A percentile compares a stretch with the other conserved stretches of the same genome.
Evolutionary conservation across 78 protist species (phyloP).

Genomic region (Dictyostelium intermedium): DNA sequence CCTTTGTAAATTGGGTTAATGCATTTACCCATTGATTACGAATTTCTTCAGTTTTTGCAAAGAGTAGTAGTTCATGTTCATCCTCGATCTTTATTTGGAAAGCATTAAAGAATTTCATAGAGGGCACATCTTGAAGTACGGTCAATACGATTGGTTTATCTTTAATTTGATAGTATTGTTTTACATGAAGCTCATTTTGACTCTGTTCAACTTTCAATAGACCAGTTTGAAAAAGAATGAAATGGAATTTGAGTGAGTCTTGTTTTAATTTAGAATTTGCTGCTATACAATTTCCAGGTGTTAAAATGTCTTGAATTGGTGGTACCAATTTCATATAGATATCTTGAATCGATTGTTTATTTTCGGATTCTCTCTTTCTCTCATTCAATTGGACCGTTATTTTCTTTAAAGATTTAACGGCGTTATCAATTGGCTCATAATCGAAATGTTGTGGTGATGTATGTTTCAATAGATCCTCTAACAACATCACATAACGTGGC

Average conservation of each 20-base stretch:
- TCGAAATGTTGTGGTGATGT: constrained; percentile 31
- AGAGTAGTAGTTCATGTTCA: neutral
- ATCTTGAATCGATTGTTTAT: constrained; percentile 58
- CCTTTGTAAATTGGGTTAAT: constrained; percentile 11
- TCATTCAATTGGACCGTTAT: constrained; percentile 55
- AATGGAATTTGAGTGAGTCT: constrained; percentile 42
- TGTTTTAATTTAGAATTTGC: constrained; percentile 21
- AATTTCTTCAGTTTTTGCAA: constrained; percentile 39
- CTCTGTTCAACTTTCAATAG: constrained; percentile 15
- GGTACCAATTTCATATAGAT: constrained; percentile 64
- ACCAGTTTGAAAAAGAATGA: constrained; percentile 31
- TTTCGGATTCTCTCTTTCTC: constrained; percentile 65
- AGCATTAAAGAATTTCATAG: constrained; percentile 38
- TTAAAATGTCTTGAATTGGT: constrained; percentile 50
- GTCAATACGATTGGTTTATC: neutral
- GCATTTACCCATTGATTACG: constrained; percentile 39
- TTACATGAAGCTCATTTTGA: constrained; percentile 15
- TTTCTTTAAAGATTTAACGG: constrained; percentile 20
- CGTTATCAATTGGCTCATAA: constrained; percentile 16
- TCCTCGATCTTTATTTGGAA: constrained; percentile 39
- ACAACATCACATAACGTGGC: constrained; percentile 69
- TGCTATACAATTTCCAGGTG: constrained; percentile 35
- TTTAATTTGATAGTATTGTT: constrained; percentile 1
- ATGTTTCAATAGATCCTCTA: constrained; percentile 58
- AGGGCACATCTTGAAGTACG: constrained; percentile 12